Percentiles rank a stretch among this genome's conserved stretches.
Evolutionary conservation across 805 yeast genomes (phyloP).

Genomic region (Zygosaccharomyces lentus): DNA sequence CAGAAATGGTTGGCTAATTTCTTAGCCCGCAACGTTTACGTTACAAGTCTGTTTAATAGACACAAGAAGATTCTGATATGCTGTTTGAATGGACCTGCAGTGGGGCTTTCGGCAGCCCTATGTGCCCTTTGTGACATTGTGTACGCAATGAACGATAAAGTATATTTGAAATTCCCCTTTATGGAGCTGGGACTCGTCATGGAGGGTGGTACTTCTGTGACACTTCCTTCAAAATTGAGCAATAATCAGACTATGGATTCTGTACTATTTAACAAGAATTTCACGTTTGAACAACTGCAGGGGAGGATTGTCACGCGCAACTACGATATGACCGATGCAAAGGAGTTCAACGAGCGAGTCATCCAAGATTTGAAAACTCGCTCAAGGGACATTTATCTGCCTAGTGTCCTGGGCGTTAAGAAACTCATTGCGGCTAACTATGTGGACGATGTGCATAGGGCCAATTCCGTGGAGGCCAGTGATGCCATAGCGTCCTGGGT

Average conservation of each 20-base stretch:
- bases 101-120: conserved; percentile 72
- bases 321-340: conserved; percentile 42
- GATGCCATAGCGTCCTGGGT: conserved; percentile 69
- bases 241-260: conserved; percentile 70
- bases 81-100: conserved; percentile 82
- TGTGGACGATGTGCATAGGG: conserved; percentile 38
- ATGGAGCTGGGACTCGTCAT: conserved; percentile 76
- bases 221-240: conserved; percentile 68
- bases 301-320: conserved; percentile 62
- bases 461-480: conserved; percentile 62
- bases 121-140: conserved; percentile 74
- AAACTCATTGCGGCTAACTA: conserved; percentile 35
- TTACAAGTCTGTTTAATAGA: conserved; percentile 62
- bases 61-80: conserved; percentile 68
- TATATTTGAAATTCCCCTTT: conserved; percentile 68
- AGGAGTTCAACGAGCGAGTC: conserved; percentile 45
- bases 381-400: conserved; percentile 37
- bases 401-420: conserved; percentile 44
- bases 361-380: conserved; percentile 37
- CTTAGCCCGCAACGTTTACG: conserved; percentile 64
- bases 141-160: conserved; percentile 56
- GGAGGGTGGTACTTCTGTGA: conserved; percentile 72
- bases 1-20: conserved; percentile 52
- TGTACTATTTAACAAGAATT: conserved; percentile 61
- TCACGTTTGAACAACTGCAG: conserved; percentile 54